Evolutionary conservation across 2,329 filamentous ascomycete species (phyloP), one percentile per base, ranked within the genome.

Genomic region (Phaeosphaeriaceae sp.): DNA sequence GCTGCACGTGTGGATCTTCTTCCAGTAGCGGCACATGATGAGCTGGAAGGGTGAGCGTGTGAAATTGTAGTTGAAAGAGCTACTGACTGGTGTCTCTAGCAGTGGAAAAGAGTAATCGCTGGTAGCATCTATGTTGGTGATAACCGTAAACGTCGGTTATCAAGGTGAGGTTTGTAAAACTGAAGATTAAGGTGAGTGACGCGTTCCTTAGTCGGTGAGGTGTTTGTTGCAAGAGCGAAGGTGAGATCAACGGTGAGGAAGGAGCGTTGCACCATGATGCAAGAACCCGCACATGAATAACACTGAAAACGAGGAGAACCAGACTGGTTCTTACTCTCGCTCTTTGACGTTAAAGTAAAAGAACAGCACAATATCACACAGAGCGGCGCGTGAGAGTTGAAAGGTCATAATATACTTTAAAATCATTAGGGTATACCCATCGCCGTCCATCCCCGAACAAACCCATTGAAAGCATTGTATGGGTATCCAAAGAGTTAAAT

Each of bases 11-110:
- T 71, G 67, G 8, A 53, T 43, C 32, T 72, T 72, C 46, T 62
- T 70, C 67, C 68, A 70, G 63, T 70, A 71, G 22, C 55, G 56
- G 53, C 69, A 72, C 69, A 72, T 72, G 43, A 7, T 62, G 50
- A 49, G 22, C 40, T 56, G 35, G 24, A 52, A 15, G 30, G n/a
- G 17, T 48, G n/a, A 53, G 46, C 26, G 17, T 10, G 8, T 26
- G 8, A 24, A 19, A n/a, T 6, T 4, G 1, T 22, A 28, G 46
- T 47, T 5, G 22, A 21, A 13, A 19, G n/a, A 42, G 35, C 5
- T 17, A 19, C 35, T 42, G 13, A 42, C 35, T 5, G 8, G 42
- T 11, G 10, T 6, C 7, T 35, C 15, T 4, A 4, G 35, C 2
- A n/a, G 35, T 40, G 15, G 35, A 40, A 4, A n/a, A n/a, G 17